Evolutionary conservation across 2,329 filamentous ascomycete species (phyloP).

Genomic region (Tolypocladium pustulatum): DNA sequence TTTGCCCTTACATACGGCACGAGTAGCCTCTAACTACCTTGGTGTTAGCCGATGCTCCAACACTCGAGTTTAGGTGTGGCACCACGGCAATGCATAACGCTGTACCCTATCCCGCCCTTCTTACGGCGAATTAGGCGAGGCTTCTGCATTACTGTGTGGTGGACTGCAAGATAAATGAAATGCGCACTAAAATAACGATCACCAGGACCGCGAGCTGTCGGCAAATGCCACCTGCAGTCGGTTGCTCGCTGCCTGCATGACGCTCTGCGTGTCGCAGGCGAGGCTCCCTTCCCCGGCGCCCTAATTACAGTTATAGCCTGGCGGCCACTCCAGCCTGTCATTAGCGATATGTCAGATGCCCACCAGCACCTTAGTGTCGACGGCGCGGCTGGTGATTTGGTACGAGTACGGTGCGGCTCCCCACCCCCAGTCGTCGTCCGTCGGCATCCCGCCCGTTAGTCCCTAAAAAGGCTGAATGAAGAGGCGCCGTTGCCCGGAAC

Average conservation of each 20-base stretch:
- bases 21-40: not conserved
- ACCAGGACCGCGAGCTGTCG: not conserved
- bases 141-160: not conserved
- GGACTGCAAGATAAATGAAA: not conserved
- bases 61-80: not conserved
- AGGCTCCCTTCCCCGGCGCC: not conserved
- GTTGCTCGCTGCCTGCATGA: not conserved
- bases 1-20: no score
- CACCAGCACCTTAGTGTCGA: not conserved
- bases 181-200: not conserved
- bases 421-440: not conserved
- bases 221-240: not conserved
- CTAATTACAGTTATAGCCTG: not conserved
- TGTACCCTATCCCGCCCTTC: not conserved
- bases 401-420: not conserved
- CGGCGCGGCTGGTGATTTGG: not conserved
- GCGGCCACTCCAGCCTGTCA: not conserved
- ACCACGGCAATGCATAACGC: not conserved
- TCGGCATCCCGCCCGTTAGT: not conserved
- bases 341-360: not conserved
- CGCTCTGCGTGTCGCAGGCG: not conserved
- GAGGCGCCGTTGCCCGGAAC: not conserved
- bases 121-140: not conserved
- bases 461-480: no score
- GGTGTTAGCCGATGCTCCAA: not conserved